Evolutionary conservation across 129 eudicot species (phyloP), one percentile per base, ranked within the genome.

Genomic region (Solidago caesia): DNA sequence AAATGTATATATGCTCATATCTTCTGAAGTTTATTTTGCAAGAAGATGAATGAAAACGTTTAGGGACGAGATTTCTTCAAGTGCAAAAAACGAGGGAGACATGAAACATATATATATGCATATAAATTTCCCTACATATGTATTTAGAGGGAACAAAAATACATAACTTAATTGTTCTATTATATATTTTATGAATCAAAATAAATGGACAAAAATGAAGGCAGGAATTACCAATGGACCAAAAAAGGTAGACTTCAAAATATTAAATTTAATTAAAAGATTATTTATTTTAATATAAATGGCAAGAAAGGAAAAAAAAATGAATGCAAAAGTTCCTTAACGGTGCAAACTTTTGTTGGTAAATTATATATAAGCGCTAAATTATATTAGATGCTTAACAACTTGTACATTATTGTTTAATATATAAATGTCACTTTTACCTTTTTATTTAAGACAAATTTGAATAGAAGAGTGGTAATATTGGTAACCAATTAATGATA

Each of bases 71-170:
- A 51, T 79, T 72, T 57, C 62, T 79, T 79, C 68, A 67, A 41
- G 64, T 72, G 78, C 74, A 79, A 72, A 68, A 79, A 79, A 79
- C 55, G 46, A 66, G 75, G 79, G 55, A 73, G 79, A 67, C 64
- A 66, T 57, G 69, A 45, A 79, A 33, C 39, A 33, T 33, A 33
- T 33, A 33, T 33, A 73, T 65, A 74, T 63, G 64, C 69, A 79
- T 62, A 72, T 57, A 45, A 67, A 79, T 79, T 74, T 79, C 66
- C 78, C 67, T 29, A 33, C 52, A 65, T 64, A 78, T 49, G 72
- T 77, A 56, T 70, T 41, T 61, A 42, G 66, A 71, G 66, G 51
- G 63, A 49, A 64, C 14, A 25, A 44, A 39, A 47, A 72, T 43
- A 62, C 76, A 62, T 63, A 42, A 78, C 14, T 64, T 79, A 56